Base-by-base conservation (phyloP, 2,329 filamentous ascomycete species). In the Emmonsia crescens region DNA sequence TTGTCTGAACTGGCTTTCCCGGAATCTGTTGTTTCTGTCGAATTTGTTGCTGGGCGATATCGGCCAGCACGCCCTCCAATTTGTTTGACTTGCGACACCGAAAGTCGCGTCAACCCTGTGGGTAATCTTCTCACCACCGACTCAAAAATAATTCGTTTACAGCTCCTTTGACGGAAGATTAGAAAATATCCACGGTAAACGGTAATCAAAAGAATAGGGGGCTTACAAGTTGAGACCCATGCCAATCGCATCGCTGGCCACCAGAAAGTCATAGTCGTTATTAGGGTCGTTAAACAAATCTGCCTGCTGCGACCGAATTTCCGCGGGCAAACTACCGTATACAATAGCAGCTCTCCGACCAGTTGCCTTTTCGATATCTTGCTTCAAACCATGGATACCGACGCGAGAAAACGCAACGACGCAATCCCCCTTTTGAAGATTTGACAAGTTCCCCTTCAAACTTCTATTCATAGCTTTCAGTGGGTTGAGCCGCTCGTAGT, bases 261-360 rank as follows among this genome's bases (percentile, higher is more conserved):
- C 92, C 5, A 99, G 80, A 68, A 86, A 95, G 72, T 99, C 94
- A 71, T 96, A 99, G 63, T 96, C 92, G 72, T 95, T 99, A 71
- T 96, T 76, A 0, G 91, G 92, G 65, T 97, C 89, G 71, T 99
- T 99, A 80, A 99, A 99, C 0, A 97, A 80, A 19, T 85, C 85
- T 0, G 94, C 94, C 76, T 99, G 94, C 71, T 93, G 86, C 2
- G 91, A 91, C 64, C 94, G 85, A 48, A 93, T 96, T 73, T 99
- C 94, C 1, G 94, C 93, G 0, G 94, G 94, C 51, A 99, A 75
- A 58, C 87, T 87, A 46, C 94, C 94, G 73, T 99, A 99, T 2
- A 99, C 89, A 61, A 96, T 89, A 54, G 94, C 94, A 67, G 91
- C 95, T 59, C 91, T 87, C 63, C 83, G 85, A 0, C 89, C 88